These are phyloP conservation scores for Passiflora organensis DNA, from an alignment of 345 rosid species.

Conservation along the genomic window DNA sequence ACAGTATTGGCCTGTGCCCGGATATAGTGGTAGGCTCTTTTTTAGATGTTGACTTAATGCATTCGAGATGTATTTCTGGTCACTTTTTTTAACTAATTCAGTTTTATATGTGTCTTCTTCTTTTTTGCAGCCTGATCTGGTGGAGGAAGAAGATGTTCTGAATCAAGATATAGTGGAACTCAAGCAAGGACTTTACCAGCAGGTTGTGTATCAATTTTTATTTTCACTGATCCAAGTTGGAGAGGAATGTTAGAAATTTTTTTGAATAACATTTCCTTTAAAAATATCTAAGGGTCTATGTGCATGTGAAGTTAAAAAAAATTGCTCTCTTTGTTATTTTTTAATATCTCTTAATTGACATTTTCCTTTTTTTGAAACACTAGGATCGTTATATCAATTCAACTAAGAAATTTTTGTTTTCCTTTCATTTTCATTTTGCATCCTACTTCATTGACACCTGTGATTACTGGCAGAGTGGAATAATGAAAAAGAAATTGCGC, in stretches of 20 bases:
- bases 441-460: too few species aligned
- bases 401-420: too few species aligned
- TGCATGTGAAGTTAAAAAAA: background rate
- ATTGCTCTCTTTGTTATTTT: background rate
- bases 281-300: too few species aligned
- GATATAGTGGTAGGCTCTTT: constrained; percentile 63
- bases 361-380: background rate
- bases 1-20: constrained; percentile 77
- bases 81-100: background rate
- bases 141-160: constrained; percentile 69
- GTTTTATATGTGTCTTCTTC: constrained; percentile 5
- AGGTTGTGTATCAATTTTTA: constrained; percentile 41
- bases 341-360: background rate
- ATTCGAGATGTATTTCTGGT: background rate
- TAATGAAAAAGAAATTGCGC: constrained; percentile 55
- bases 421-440: too few species aligned
- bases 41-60: background rate
- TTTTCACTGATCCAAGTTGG: background rate
- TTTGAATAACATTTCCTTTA: background rate
- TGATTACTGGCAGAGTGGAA: constrained; percentile 44
- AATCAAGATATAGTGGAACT: constrained; percentile 61
- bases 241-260: background rate
- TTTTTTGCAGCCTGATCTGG: constrained; percentile 73
- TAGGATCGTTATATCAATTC: too few species aligned
- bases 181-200: constrained; percentile 57